phyloP scores from a whole-genome alignment of 192 early-diverging fungal genomes.

The Helicostylum pulchrum region DNA sequence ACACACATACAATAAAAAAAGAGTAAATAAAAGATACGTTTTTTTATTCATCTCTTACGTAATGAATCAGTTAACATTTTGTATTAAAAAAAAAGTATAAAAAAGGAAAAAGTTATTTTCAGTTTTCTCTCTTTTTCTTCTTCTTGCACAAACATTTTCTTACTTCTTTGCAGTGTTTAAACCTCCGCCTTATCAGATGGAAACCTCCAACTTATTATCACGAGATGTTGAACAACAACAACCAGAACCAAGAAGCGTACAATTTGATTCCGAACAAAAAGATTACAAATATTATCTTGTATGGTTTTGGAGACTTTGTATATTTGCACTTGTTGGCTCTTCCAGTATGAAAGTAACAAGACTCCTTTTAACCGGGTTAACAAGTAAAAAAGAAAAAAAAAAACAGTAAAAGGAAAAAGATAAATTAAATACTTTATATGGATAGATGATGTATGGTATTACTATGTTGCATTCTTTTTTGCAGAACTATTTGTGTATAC shows the following conservation, averaged over 20 bases:
- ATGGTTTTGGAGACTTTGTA: constrained; percentile 9
- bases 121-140: not conserved
- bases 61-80: constrained; percentile 3
- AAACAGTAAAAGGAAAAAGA: not conserved
- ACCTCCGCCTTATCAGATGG: not conserved
- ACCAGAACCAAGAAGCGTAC: not conserved
- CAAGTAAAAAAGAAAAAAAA: constrained; percentile 2
- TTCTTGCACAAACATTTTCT: too few species aligned
- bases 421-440: not conserved
- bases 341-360: constrained; percentile 11
- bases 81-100: not conserved
- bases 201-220: too few species aligned
- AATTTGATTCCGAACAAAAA: not conserved
- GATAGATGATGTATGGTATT: constrained; percentile 5
- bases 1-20: not conserved
- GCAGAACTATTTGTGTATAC: constrained; percentile 12
- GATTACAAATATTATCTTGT: constrained; percentile 1
- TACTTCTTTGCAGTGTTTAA: not conserved
- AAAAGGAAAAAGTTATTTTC: not conserved
- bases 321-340: constrained; percentile 11
- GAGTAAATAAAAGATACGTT: not conserved
- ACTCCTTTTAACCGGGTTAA: constrained; percentile 4
- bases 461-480: constrained; percentile 15
- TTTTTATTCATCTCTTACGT: not conserved
- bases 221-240: not conserved